A percentile compares a stretch with the other conserved stretches of the same genome.
phyloP scores from a whole-genome alignment of 129 eudicot genomes.

The Tagetes erecta region DNA sequence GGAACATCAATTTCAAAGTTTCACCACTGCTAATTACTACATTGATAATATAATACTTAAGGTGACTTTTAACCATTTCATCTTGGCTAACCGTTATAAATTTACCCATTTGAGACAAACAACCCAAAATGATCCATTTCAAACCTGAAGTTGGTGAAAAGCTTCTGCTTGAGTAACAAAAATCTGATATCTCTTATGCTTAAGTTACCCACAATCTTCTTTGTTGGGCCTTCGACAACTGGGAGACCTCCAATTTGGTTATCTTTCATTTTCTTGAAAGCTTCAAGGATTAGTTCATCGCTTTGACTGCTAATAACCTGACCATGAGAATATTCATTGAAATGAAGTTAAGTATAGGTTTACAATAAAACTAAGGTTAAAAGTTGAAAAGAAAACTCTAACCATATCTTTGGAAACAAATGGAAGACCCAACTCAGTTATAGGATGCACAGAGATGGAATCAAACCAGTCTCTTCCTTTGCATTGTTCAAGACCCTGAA shows the following conservation, averaged over 20 bases:
- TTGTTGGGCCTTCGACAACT: conserved; percentile 70
- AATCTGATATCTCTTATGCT: conserved; percentile 89
- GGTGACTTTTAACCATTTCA: background rate
- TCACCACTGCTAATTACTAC: background rate
- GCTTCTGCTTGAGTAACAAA: conserved; percentile 74
- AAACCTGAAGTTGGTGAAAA: conserved; percentile 89
- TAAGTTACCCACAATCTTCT: conserved; percentile 72
- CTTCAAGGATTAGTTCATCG: conserved; percentile 74
- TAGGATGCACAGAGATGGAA: conserved; percentile 58
- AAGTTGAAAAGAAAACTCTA: background rate
- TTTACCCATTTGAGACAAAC: background rate
- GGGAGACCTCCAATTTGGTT: conserved; percentile 90
- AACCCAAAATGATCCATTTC: background rate
- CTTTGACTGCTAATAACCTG: conserved; percentile 63
- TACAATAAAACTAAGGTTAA: conserved; percentile 7
- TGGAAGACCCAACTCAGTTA: conserved; percentile 88
- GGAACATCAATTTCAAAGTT: background rate
- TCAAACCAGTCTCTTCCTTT: conserved; percentile 96
- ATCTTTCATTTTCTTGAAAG: conserved; percentile 93
- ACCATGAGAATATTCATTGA: background rate
- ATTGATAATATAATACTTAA: background rate
- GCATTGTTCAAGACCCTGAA: conserved; percentile 83
- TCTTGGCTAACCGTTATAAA: background rate
- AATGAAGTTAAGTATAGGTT: background rate
- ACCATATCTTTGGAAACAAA: conserved; percentile 73